These are phyloP conservation scores for Rostrohypoxylon terebratum DNA, from an alignment of 495 filamentous ascomycete genomes.

Conservation along the genomic window DNA sequence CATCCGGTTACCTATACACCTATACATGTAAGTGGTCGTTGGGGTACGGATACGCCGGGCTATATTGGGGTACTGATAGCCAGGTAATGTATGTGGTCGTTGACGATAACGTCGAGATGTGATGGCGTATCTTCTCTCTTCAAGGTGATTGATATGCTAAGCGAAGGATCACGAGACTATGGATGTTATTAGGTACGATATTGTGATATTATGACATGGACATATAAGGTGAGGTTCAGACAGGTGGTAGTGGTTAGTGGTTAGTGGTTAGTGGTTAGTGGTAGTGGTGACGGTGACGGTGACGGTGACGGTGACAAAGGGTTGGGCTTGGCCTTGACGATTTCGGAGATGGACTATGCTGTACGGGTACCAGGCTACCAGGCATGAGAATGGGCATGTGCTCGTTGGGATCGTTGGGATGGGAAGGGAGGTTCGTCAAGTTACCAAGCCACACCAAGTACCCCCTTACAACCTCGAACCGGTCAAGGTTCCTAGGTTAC, in stretches of 20 bases:
- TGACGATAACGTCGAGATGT: background rate
- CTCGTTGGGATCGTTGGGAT: background rate
- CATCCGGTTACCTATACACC: background rate
- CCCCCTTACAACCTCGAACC: too few relatives aligned
- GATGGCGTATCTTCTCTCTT: conserved; percentile 27
- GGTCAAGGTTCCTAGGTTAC: too few relatives aligned
- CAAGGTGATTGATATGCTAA: conserved; percentile 19
- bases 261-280: too few relatives aligned
- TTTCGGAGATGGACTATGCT: conserved; percentile 19
- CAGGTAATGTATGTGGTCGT: conserved; percentile 8
- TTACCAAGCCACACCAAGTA: too few relatives aligned
- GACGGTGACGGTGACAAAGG: conserved; percentile 26
- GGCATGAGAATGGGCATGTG: background rate
- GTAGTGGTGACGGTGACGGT: too few relatives aligned
- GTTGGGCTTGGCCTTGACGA: conserved; percentile 23
- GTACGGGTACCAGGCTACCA: background rate
- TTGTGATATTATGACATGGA: conserved; percentile 12
- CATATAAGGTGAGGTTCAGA: conserved; percentile 25
- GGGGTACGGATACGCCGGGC: conserved; percentile 6
- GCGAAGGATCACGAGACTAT: conserved; percentile 4
- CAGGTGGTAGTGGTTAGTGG: conserved; percentile 14
- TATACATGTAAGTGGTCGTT: background rate
- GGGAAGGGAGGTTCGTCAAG: conserved; percentile 10
- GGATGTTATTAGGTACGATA: background rate
- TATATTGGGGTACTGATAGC: conserved; percentile 16